A percentile compares a stretch with the other conserved stretches of the same genome.
phyloP scores from a whole-genome alignment of 2,329 filamentous ascomycete species.

The Xylaria sp. region DNA sequence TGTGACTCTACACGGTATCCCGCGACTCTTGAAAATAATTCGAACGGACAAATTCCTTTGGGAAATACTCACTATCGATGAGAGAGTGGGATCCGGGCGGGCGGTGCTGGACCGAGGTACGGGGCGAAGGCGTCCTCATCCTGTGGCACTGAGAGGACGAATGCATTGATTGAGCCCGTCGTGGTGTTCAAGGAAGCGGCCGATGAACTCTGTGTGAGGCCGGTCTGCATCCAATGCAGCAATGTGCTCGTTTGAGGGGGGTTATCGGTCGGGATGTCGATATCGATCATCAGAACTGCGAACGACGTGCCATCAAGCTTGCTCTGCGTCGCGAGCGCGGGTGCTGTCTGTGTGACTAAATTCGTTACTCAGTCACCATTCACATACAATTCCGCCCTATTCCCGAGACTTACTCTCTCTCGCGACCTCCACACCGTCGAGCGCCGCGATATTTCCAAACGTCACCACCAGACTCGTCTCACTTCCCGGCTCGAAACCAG shows the following conservation, averaged over 20 bases:
- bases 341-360: conserved; percentile 51
- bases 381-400: conserved; percentile 2
- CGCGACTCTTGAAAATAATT: background rate
- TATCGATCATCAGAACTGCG: conserved; percentile 57
- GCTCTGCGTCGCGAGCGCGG: conserved; percentile 52
- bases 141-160: conserved; percentile 40
- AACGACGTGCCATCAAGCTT: conserved; percentile 56
- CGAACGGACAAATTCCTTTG: background rate
- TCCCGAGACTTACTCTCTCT: conserved; percentile 50
- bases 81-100: conserved; percentile 47
- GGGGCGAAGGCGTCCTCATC: conserved; percentile 42
- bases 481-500: conserved; percentile 55
- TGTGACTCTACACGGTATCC: too few relatives aligned
- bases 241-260: conserved; percentile 54
- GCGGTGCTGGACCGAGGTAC: conserved; percentile 48
- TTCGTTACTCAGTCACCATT: conserved; percentile 27
- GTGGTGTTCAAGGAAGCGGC: conserved; percentile 42
- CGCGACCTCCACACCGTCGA: conserved; percentile 54
- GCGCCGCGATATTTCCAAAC: conserved; percentile 52
- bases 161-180: conserved; percentile 39
- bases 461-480: conserved; percentile 55
- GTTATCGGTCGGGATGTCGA: conserved; percentile 60
- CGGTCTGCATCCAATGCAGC: conserved; percentile 59
- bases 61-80: conserved; percentile 44
- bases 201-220: conserved; percentile 48